phyloP scores from a whole-genome alignment of 305 asterid genomes.

The Fraxinus albicans region DNA sequence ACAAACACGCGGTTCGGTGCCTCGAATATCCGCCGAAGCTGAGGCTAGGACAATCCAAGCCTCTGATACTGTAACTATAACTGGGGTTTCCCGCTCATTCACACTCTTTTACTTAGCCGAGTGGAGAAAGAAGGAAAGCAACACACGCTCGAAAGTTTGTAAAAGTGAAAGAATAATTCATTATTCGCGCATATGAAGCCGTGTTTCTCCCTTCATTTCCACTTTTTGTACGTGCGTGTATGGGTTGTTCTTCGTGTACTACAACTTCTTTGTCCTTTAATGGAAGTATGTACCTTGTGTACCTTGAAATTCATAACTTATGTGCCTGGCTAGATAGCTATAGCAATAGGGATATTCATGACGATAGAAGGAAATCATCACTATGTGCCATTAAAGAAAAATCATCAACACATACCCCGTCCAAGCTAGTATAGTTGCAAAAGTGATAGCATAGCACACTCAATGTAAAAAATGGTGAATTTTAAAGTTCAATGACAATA shows the following conservation, averaged over 20 bases:
- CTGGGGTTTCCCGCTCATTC: no score
- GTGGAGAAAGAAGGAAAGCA: no score
- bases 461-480: not conserved
- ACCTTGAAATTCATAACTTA: not conserved
- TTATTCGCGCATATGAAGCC: not conserved
- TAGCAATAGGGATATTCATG: not conserved
- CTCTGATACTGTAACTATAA: no score
- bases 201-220: not conserved
- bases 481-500: conserved; percentile 24
- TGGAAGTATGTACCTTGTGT: conserved; percentile 10
- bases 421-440: not conserved
- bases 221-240: not conserved
- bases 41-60: no score
- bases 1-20: no score
- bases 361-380: not conserved
- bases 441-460: not conserved
- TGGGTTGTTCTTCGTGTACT: not conserved
- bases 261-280: conserved; percentile 16
- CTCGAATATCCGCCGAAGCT: no score
- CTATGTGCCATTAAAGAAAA: not conserved
- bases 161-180: conserved; percentile 8
- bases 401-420: not conserved
- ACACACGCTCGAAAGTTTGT: no score
- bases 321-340: not conserved
- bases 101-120: no score